Base-by-base conservation (phyloP, 1,284 basidiomycete species). In the Puccinia coronata region DNA sequence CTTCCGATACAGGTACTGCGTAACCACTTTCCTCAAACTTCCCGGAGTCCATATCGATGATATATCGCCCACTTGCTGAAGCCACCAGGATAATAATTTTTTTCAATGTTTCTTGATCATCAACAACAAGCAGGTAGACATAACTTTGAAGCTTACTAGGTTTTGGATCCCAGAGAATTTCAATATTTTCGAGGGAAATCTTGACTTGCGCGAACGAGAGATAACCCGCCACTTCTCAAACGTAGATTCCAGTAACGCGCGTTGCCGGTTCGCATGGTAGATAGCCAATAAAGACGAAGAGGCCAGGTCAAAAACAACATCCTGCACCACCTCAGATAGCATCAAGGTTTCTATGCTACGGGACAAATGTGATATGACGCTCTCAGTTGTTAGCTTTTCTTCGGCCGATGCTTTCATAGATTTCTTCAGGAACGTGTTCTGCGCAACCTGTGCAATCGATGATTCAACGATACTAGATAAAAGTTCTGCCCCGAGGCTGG, bases 21-120 rank as follows among this genome's bases (percentile, higher is more conserved):
- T 61, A 16, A 80, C 78, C 9, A 36, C 67, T 43, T 80, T 59
- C 34, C 65, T 71, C 43, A 80, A 41, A 36, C 55, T 59, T 61
- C 78, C 78, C 41, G 69, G 55, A 36, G 25, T 69, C 78, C 78
- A 80, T 23, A 80, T 61, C 20, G 78, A 71, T 49, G 78, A 59
- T 39, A 63, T 39, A 49, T 59, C 73, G 41, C 39, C 36, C 34
- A 75, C 59, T 18, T 43, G 18, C 71, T 73, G 39, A 5, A 57
- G 51, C 16, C 34, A n/a, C 51, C 25, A 73, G n/a, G 34, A 55
- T 6, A n/a, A 16, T 20, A 28, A 73, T 39, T 41, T 39, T 43
- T 65, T 65, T 41, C 28, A 14, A 36, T 4, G 5, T 65, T 65
- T 4, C 18, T 67, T 20, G 34, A 51, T 20, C 43, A 31, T 71